These are phyloP conservation scores for Sugiyamaella paludigena DNA, from an alignment of 1,139 yeast species.

Conservation along the genomic window DNA sequence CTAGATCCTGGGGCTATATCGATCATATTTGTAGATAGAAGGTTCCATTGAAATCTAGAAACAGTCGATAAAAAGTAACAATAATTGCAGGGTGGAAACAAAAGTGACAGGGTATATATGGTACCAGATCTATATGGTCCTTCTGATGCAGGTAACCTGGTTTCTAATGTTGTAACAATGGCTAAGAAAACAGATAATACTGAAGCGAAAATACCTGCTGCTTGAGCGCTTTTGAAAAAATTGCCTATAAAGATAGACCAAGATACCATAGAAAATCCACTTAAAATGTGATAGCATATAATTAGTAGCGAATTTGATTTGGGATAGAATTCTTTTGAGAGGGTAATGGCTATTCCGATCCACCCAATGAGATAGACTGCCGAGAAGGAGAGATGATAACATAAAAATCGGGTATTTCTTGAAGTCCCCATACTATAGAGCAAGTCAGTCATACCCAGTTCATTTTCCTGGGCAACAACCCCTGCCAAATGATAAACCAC, in stretches of 20 bases:
- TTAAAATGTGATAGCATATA: conserved; percentile 36
- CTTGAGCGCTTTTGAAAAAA: conserved; percentile 35
- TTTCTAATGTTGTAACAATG: conserved; percentile 36
- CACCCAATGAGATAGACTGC: conserved; percentile 36
- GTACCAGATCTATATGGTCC: conserved; percentile 31
- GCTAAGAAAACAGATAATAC: conserved; percentile 37
- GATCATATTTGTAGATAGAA: conserved; percentile 28
- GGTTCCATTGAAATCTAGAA: conserved; percentile 31
- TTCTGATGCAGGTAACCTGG: conserved; percentile 27
- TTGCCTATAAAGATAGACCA: conserved; percentile 37
- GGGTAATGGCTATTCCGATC: conserved; percentile 34
- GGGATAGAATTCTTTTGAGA: conserved; percentile 28
- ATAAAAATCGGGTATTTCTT: conserved; percentile 28
- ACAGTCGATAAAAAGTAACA: conserved; percentile 34
- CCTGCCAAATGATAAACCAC: conserved; percentile 40
- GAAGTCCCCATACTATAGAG: conserved; percentile 37
- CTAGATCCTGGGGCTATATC: conserved; percentile 32
- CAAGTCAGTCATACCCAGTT: conserved; percentile 36
- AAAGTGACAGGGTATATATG: conserved; percentile 33
- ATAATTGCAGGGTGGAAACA: conserved; percentile 41
- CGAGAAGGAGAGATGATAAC: conserved; percentile 33
- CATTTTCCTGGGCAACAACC: conserved; percentile 37
- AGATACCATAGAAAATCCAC: conserved; percentile 36
- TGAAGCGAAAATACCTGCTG: conserved; percentile 39
- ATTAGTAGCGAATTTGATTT: conserved; percentile 32